phyloP scores from a whole-genome alignment of 2,329 filamentous ascomycete species.

The Bertia moriformis region DNA sequence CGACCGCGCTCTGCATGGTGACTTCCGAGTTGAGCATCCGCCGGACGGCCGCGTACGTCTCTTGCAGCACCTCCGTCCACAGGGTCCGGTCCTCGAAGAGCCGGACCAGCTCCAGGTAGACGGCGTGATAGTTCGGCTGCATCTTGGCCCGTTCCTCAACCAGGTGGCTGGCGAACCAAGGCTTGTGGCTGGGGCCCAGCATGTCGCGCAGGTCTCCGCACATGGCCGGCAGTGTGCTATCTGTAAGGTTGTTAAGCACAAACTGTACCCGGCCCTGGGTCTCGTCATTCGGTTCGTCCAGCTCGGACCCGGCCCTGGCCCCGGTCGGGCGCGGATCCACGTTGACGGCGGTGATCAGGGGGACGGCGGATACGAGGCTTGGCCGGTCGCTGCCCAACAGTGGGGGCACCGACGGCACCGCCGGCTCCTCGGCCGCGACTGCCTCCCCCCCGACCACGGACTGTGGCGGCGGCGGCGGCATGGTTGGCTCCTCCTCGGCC shows the following conservation, averaged over 20 bases:
- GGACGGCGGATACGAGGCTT: constrained; percentile 43
- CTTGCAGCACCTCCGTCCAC: constrained; percentile 75
- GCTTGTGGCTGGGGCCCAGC: constrained; percentile 67
- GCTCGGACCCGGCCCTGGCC: too few relatives aligned
- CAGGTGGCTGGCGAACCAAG: constrained; percentile 91
- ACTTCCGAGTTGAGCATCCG: constrained; percentile 81
- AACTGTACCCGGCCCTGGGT: constrained; percentile 90
- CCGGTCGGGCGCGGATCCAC: constrained; percentile 54
- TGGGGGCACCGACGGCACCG: constrained; percentile 53
- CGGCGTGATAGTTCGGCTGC: constrained; percentile 87
- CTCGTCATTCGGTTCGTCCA: constrained; percentile 71
- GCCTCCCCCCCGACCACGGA: too few relatives aligned
- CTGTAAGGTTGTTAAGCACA: constrained; percentile 88
- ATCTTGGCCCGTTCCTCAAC: constrained; percentile 94
- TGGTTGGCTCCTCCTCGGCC: not conserved
- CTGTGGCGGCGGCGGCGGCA: too few relatives aligned
- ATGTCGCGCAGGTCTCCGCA: constrained; percentile 67
- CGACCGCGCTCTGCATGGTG: constrained; percentile 69
- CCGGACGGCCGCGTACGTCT: constrained; percentile 77
- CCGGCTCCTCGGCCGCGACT: constrained; percentile 45
- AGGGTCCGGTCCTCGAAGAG: constrained; percentile 66
- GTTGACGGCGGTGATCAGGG: constrained; percentile 66
- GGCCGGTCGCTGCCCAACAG: constrained; percentile 38
- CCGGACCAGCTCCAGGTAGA: constrained; percentile 80
- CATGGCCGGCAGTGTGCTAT: constrained; percentile 74